Evolutionary conservation across 345 rosid species (phyloP), one percentile per base, ranked within the genome.

Genomic region (Iberis pinnata): DNA sequence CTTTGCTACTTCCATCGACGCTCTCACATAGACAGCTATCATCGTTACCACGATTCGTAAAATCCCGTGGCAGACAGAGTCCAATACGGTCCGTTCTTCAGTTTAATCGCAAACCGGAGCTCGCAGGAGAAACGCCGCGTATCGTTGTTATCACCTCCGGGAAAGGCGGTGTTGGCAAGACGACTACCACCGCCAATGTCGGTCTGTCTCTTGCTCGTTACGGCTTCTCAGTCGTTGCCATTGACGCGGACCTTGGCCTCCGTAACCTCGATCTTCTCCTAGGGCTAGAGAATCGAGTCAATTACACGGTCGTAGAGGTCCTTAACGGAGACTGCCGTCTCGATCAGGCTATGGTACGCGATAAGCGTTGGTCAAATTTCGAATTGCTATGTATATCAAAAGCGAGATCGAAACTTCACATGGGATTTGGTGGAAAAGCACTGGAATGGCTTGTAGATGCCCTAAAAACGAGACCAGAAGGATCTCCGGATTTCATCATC

Each of bases 131-230:
- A 16, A 87, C 95, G 12, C 96, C 95, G 8, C 86, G 98, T 1
- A 89, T 92, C 15, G 95, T 84, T n/a, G 98, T 92, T 5, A 92
- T 92, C 52, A 92, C 96, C 53, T 92, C 98, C 45, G 98, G 98
- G 2, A 92, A 92, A 75, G 98, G 95, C 7, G 98, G 98, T 7
- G 96, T 92, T 43, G 96, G 98, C 0, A 92, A 92, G 63, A 92
- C 98, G 1, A 92, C 98, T 2, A 81, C 98, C 57, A 84, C 96
- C 9, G 95, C 98, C n/a, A 92, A 92, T 36, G 81, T 92, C 14
- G 98, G 96, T 6, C 96, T 92, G 71, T 92, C 98, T 29, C 73
- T 92, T 0, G 98, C 96, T 37, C 89, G 96, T 19, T 78, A 84
- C 22, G 98, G 98, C 47, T 87, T 82, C 83, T 82, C 87, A 4